A percentile compares a stretch with the other conserved stretches of the same genome.
phyloP scores from a whole-genome alignment of 371 early-diverging fungal genomes.

The Thermomucor indicae-seudaticae region DNA sequence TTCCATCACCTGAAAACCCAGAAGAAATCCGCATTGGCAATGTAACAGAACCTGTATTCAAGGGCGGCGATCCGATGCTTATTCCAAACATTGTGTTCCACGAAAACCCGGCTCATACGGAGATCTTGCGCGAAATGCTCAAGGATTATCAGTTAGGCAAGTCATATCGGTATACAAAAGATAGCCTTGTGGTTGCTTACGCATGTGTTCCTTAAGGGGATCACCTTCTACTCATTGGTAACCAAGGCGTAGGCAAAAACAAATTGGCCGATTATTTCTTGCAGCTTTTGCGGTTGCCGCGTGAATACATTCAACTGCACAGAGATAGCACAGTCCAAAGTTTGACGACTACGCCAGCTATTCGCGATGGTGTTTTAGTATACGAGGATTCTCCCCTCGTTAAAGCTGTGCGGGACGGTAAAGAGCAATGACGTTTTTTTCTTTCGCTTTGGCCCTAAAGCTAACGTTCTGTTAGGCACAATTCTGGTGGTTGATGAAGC shows the following conservation, averaged over 20 bases:
- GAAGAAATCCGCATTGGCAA: conserved; percentile 52
- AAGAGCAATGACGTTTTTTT: background rate
- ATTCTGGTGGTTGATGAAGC: conserved; percentile 86
- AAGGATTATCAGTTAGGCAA: conserved; percentile 62
- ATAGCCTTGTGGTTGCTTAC: background rate
- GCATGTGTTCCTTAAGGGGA: conserved; percentile 39
- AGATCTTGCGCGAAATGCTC: conserved; percentile 66
- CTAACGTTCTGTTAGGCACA: conserved; percentile 54
- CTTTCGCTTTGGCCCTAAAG: background rate
- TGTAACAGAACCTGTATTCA: conserved; percentile 51
- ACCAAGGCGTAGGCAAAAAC: conserved; percentile 89
- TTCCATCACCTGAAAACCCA: conserved; percentile 49
- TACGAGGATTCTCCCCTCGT: conserved; percentile 82
- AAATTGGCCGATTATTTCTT: conserved; percentile 77
- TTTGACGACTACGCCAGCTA: conserved; percentile 73
- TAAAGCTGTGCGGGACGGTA: conserved; percentile 58
- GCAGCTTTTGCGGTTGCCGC: conserved; percentile 66
- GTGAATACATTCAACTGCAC: conserved; percentile 85
- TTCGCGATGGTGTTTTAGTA: conserved; percentile 67
- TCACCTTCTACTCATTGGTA: conserved; percentile 70
- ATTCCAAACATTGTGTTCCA: conserved; percentile 72
- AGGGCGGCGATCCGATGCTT: conserved; percentile 61
- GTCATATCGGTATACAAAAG: background rate
- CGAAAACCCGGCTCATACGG: conserved; percentile 74
- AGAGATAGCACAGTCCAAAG: conserved; percentile 83